phyloP scores from a whole-genome alignment of 202 grass and related monocot species.

The Musa balbisiana region DNA sequence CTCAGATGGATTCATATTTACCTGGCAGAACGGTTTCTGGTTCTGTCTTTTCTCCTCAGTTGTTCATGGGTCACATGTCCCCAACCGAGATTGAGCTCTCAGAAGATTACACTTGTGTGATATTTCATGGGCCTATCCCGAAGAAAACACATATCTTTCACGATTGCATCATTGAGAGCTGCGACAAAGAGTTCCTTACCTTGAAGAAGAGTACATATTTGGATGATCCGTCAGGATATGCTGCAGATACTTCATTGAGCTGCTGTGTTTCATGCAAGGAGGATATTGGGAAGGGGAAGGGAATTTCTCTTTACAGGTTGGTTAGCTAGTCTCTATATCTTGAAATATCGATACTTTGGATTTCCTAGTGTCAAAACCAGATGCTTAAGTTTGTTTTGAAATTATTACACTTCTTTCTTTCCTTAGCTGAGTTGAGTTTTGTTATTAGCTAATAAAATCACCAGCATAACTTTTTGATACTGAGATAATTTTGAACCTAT shows the following conservation, averaged over 20 bases:
- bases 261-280: constrained; percentile 62
- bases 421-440: not conserved
- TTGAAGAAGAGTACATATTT: constrained; percentile 12
- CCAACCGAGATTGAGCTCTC: constrained; percentile 46
- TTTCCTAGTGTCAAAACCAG: not conserved
- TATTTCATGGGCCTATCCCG: constrained; percentile 75
- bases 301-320: constrained; percentile 49
- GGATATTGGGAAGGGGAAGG: constrained; percentile 35
- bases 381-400: not conserved
- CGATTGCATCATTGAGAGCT: constrained; percentile 66
- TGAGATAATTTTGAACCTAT: not conserved
- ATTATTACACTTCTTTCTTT: not conserved
- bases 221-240: constrained; percentile 11
- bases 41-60: constrained; percentile 28
- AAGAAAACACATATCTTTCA: constrained; percentile 86
- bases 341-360: not conserved
- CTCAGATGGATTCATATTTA: constrained; percentile 50
- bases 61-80: constrained; percentile 34
- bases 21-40: constrained; percentile 45
- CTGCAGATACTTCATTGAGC: constrained; percentile 35
- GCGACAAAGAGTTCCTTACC: constrained; percentile 21
- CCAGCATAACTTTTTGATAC: not conserved
- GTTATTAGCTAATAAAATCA: not conserved
- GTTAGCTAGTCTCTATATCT: not conserved
- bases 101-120: constrained; percentile 94